Percentiles rank a stretch among this genome's conserved stretches.
Evolutionary conservation across 352 stramenopile species (phyloP).

Genomic region (Phytopythium delawarense): DNA sequence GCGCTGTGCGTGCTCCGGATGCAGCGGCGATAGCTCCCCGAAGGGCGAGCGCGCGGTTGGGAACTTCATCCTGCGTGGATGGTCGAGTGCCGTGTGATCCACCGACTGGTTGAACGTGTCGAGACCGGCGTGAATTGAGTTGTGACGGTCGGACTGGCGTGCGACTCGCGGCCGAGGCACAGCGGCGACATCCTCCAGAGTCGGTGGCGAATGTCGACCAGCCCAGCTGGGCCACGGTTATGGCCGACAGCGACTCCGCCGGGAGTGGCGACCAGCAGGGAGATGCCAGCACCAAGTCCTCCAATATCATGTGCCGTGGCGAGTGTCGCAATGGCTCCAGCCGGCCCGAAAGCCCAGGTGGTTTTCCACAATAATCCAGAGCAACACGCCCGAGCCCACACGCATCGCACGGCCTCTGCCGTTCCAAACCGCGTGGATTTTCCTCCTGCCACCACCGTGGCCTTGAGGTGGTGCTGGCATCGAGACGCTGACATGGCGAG

Average conservation of each 20-base stretch:
- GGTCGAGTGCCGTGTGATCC: not conserved
- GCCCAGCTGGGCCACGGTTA: not conserved
- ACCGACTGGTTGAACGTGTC: not conserved
- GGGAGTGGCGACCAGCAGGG: not conserved
- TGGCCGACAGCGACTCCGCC: not conserved
- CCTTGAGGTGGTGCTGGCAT: not conserved
- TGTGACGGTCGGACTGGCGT: not conserved
- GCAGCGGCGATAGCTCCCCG: conserved; percentile 13
- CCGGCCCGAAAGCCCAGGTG: not conserved
- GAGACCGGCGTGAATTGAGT: conserved; percentile 1
- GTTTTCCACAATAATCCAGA: not conserved
- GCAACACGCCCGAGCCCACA: not conserved
- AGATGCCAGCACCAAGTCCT: not conserved
- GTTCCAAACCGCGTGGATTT: not conserved
- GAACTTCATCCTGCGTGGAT: conserved; percentile 24
- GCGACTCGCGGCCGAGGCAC: not conserved
- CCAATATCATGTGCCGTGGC: not conserved
- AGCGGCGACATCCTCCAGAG: not conserved
- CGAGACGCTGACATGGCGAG: not conserved
- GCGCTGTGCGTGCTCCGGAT: conserved; percentile 11
- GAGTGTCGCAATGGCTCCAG: conserved; percentile 1
- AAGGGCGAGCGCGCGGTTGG: conserved; percentile 20
- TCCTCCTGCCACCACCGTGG: not conserved
- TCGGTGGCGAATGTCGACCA: not conserved
- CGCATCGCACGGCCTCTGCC: not conserved